These are phyloP conservation scores for Mallotus nudiflorus DNA, from an alignment of 345 rosid species.

Conservation along the genomic window DNA sequence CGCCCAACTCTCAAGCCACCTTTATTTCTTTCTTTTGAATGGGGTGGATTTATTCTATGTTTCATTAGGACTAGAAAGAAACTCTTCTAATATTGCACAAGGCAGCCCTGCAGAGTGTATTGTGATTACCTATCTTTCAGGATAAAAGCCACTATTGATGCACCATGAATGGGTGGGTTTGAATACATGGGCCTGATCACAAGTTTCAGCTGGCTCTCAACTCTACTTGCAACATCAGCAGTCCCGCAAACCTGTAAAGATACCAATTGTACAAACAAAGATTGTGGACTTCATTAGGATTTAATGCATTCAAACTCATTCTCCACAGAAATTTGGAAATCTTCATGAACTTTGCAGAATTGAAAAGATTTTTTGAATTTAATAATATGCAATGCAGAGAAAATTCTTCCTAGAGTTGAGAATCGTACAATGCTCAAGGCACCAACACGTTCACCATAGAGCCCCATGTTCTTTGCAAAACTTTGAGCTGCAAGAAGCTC, in stretches of 20 bases:
- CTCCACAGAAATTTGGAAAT: background rate
- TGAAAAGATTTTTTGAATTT: background rate
- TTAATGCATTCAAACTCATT: background rate
- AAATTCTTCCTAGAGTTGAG: background rate
- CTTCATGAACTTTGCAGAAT: background rate
- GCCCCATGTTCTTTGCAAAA: conserved; percentile 60
- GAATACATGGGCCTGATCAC: conserved; percentile 59
- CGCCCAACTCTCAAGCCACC: background rate
- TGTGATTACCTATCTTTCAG: conserved; percentile 40
- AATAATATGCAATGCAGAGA: background rate
- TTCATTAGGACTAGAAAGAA: background rate
- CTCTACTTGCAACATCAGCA: conserved; percentile 43
- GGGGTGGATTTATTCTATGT: no score
- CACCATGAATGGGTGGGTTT: conserved; percentile 59
- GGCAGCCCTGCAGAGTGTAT: background rate
- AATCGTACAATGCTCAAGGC: conserved; percentile 50
- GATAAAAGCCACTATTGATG: conserved; percentile 48
- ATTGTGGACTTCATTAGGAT: background rate
- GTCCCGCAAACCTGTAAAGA: conserved; percentile 43
- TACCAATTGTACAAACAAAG: conserved; percentile 1
- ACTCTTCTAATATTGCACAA: background rate
- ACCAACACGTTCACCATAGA: conserved; percentile 60
- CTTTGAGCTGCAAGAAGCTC: conserved; percentile 52
- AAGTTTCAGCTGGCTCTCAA: conserved; percentile 59
- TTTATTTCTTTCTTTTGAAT: background rate